These are phyloP conservation scores for Mitragyna speciosa DNA, from an alignment of 257 asterid species.

Conservation along the genomic window DNA sequence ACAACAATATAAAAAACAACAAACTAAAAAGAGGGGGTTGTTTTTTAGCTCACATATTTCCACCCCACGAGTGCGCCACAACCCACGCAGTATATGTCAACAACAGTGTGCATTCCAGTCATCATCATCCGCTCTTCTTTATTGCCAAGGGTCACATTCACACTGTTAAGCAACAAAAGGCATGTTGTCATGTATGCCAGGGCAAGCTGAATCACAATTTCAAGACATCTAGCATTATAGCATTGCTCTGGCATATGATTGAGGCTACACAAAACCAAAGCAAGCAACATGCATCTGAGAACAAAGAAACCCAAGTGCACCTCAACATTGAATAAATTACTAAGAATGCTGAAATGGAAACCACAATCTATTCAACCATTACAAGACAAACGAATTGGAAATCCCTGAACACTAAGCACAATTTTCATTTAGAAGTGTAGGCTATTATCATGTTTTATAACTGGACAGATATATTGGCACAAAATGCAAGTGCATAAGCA, in stretches of 20 bases:
- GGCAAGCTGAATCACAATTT: background rate
- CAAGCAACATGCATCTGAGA: background rate
- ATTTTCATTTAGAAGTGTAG: background rate
- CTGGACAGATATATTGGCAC: background rate
- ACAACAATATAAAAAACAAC: background rate
- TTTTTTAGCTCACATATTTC: slow-evolving; percentile 63
- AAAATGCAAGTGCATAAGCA: background rate
- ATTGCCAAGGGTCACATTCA: slow-evolving; percentile 67
- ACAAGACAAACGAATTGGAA: background rate
- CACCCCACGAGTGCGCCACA: slow-evolving; percentile 90
- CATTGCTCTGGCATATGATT: background rate
- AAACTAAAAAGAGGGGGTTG: background rate
- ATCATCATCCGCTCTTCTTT: slow-evolving; percentile 75
- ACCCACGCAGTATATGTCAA: slow-evolving; percentile 74
- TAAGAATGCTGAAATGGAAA: background rate
- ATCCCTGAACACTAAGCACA: background rate
- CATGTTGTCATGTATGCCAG: slow-evolving; percentile 24
- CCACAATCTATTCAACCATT: background rate
- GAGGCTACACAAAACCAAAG: background rate
- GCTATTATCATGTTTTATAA: background rate
- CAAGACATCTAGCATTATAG: background rate
- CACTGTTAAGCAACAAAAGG: slow-evolving; percentile 41
- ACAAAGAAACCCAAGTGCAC: background rate
- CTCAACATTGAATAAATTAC: background rate
- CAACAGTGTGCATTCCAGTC: slow-evolving; percentile 82